Base-by-base conservation (phyloP, 106 monocot species). In the Xerophyta viscosa region DNA sequence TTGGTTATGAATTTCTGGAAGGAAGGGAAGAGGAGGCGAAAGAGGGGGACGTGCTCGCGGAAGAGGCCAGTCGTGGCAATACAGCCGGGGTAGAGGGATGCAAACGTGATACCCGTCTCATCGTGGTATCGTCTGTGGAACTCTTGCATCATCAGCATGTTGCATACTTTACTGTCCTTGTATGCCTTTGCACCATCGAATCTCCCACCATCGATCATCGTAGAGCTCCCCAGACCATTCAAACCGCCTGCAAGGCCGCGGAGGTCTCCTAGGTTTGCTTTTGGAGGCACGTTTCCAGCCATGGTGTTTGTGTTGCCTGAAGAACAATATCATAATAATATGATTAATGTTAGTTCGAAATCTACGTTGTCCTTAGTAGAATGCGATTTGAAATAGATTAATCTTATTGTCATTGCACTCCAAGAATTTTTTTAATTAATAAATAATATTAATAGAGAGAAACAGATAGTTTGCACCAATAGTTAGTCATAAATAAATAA, bases 1-100 rank as follows among this genome's bases (percentile, higher is more conserved):
- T 91, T 91, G 29, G 91, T 91, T 50, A 91, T 73, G 67, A 82
- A 91, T 66, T 91, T 91, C 86, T 86, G 86, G 71, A 91, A 91
- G 3, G 91, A 86, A 27, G 91, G 91, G 72, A 91, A 91, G 31
- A 91, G 86, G 57, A 69, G 31, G 36, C 91, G 51, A 66, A 91
- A 91, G 30, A 86, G 63, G 5, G 76, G 75, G 75, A 91, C 79
- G 72, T 91, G 91, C 56, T 77, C 77, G 8, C 86, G 43, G 78
- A 91, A 91, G 39, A 91, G 75, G 2, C 91, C 91, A 21, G 86
- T 91, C 18, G 46, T 46, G 46, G 46, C 46, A 7, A 46, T 46
- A 19, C 46, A 46, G 7, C 46, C 46, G 20, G 46, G 46, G 46
- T 46, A 46, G 2, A 46, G 46, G 46, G 46, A 46, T 13, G 46